Percentiles rank a stretch among this genome's conserved stretches.
These are phyloP conservation scores for Fraxinus velutina DNA, from an alignment of 305 asterid genomes.

Conservation along the genomic window DNA sequence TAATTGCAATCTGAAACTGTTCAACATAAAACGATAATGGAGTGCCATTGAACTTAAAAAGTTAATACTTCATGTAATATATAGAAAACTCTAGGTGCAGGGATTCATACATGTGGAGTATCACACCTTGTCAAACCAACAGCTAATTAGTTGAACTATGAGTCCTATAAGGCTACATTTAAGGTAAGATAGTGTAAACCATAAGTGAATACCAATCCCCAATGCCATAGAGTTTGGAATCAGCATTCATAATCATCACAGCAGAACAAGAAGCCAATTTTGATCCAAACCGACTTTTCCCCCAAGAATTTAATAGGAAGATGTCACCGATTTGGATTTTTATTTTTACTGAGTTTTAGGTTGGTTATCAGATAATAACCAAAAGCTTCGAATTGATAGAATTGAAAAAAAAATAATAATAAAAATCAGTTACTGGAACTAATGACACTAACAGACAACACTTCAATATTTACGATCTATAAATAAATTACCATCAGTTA, in stretches of 20 bases:
- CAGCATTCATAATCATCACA: not conserved
- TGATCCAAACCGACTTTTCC: not conserved
- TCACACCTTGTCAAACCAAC: not conserved
- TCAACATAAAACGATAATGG: not conserved
- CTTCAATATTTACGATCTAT: not conserved
- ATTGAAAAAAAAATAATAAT: not conserved
- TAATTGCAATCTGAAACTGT: not conserved
- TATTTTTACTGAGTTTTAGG: not conserved
- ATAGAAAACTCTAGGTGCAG: not conserved
- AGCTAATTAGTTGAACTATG: not conserved
- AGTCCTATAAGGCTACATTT: not conserved
- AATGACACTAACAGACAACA: conserved; percentile 7
- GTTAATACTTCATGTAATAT: not conserved
- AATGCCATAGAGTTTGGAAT: not conserved
- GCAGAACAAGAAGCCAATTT: not conserved
- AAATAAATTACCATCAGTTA: not conserved
- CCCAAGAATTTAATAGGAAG: not conserved
- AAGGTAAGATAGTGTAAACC: not conserved
- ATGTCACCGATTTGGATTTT: not conserved
- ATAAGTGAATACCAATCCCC: not conserved
- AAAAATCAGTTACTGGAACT: conserved; percentile 1
- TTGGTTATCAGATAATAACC: not conserved
- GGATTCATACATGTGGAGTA: not conserved
- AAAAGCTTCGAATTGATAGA: conserved; percentile 11
- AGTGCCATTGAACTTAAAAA: not conserved